A percentile compares a stretch with the other conserved stretches of the same genome.
These are phyloP conservation scores for Pichia nanzhaoensis DNA, from an alignment of 805 yeast species.

Conservation along the genomic window DNA sequence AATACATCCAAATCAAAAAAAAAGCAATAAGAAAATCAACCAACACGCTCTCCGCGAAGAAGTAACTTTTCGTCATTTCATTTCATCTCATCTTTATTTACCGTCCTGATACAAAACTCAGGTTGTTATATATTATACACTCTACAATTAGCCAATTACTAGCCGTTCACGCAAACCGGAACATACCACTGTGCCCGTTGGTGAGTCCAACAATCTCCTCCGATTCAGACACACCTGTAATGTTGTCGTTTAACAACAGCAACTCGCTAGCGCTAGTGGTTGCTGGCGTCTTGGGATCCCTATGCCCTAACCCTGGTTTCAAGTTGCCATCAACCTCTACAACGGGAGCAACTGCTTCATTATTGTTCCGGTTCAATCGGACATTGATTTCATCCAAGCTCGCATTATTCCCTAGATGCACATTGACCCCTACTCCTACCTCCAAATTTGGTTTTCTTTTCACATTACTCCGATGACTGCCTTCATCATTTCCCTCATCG, in stretches of 20 bases:
- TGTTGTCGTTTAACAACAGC: constrained; percentile 27
- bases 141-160: too few relatives aligned
- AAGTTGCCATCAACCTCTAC: too few relatives aligned
- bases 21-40: too few relatives aligned
- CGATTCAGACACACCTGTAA: constrained; percentile 27
- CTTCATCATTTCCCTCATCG: not conserved
- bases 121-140: too few relatives aligned
- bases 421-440: constrained; percentile 6
- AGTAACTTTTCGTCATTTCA: too few relatives aligned
- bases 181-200: constrained; percentile 22
- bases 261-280: constrained; percentile 28
- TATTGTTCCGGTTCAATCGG: not conserved
- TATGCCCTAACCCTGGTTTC: too few relatives aligned
- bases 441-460: not conserved
- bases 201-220: constrained; percentile 31
- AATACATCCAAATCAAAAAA: too few relatives aligned
- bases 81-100: too few relatives aligned
- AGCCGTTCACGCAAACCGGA: not conserved
- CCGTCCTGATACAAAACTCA: too few relatives aligned
- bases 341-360: not conserved
- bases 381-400: constrained; percentile 4
- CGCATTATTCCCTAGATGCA: constrained; percentile 4
- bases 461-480: too few relatives aligned
- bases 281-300: constrained; percentile 19
- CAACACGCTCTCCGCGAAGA: too few relatives aligned